A percentile compares a stretch with the other conserved stretches of the same genome.
Evolutionary conservation across 1,139 yeast genomes (phyloP).

Genomic region (Saccharomyces hybrid): DNA sequence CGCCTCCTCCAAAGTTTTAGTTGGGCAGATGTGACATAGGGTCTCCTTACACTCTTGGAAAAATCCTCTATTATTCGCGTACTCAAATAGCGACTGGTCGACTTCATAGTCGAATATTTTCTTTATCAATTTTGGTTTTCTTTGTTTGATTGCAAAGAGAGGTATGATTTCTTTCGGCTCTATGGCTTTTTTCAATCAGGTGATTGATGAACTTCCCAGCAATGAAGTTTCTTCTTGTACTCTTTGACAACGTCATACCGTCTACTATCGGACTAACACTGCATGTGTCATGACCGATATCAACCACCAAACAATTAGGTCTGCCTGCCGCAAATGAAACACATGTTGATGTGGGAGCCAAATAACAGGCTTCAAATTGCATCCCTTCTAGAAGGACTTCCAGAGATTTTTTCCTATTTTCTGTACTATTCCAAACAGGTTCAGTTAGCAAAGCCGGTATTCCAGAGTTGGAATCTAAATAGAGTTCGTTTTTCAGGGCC

Average conservation of each 20-base stretch:
- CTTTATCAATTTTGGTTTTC: constrained; percentile 25
- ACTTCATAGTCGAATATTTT: constrained; percentile 33
- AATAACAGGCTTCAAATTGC: constrained; percentile 76
- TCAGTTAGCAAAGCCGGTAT: constrained; percentile 35
- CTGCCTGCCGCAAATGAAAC: constrained; percentile 90
- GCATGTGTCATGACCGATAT: constrained; percentile 77
- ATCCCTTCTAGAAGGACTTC: constrained; percentile 69
- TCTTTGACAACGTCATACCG: constrained; percentile 75
- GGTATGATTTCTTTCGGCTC: constrained; percentile 29
- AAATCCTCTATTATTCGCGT: constrained; percentile 31
- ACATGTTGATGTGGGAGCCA: constrained; percentile 82
- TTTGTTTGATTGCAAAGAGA: constrained; percentile 27
- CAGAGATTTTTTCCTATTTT: constrained; percentile 62
- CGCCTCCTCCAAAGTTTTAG: constrained; percentile 16
- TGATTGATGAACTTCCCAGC: constrained; percentile 49
- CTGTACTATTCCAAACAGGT: constrained; percentile 58
- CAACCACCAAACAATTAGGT: constrained; percentile 88
- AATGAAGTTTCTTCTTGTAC: constrained; percentile 59
- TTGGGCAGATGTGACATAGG: constrained; percentile 39
- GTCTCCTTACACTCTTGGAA: constrained; percentile 62
- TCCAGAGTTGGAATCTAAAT: constrained; percentile 29
- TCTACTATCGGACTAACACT: constrained; percentile 91
- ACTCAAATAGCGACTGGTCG: constrained; percentile 20
- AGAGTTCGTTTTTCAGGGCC: constrained; percentile 36
- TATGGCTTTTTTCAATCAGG: constrained; percentile 18